Percentiles rank a stretch among this genome's conserved stretches.
Evolutionary conservation across 2,329 filamentous ascomycete species (phyloP).

Genomic region (Seiridium cupressi): DNA sequence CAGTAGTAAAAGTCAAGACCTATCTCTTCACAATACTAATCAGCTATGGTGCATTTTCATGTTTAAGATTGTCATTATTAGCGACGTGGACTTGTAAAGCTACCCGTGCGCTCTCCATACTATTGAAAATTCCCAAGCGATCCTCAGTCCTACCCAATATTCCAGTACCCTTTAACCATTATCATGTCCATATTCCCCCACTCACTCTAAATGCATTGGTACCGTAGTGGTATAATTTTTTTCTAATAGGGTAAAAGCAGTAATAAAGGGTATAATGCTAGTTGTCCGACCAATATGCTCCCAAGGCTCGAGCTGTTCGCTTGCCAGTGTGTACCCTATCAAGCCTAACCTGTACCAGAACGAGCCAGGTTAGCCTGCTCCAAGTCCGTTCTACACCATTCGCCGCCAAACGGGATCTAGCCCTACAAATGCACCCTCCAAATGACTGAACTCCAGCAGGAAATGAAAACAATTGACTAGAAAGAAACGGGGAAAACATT

Average conservation of each 20-base stretch:
- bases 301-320: neutral
- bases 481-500: neutral
- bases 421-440: neutral
- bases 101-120: no score
- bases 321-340: neutral
- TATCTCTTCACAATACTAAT: no score
- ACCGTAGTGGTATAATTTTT: neutral
- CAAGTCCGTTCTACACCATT: neutral
- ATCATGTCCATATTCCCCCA: neutral
- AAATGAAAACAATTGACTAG: neutral
- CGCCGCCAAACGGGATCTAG: neutral
- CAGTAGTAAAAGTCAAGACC: no score
- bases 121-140: neutral
- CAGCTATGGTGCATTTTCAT: neutral
- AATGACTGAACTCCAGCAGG: neutral
- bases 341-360: neutral
- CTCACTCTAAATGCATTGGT: neutral
- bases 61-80: neutral
- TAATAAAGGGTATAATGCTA: slow-evolving; percentile 4
- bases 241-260: neutral
- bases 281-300: neutral
- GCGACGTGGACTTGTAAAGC: neutral
- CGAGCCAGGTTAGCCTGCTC: neutral
- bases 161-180: neutral
- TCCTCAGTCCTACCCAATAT: neutral